Evolutionary conservation across 202 grass and related monocot species (phyloP), one percentile per base, ranked within the genome.

Genomic region (Sporobolus alterniflorus): DNA sequence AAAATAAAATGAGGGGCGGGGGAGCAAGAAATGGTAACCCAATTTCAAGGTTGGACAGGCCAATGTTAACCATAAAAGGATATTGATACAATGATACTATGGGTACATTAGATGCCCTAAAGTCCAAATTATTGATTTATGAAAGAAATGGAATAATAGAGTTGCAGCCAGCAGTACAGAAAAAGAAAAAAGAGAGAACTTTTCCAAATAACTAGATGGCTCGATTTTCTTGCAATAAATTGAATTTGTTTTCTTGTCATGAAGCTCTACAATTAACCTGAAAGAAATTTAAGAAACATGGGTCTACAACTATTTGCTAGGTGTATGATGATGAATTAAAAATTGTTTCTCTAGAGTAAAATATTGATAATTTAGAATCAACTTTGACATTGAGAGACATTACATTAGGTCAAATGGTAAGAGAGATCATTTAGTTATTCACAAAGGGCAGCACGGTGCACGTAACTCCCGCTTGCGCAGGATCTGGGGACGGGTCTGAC

Each of bases 11-110:
- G 25, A 22, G 32, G 2, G 25, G 59, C 49, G 2, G 26, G 6
- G 7, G 24, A 82, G 15, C 30, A 88, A 55, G 31, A 83, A 66
- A 41, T 68, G 49, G 18, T 80, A 51, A 75, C 1, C 7, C 40
- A 74, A 51, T 34, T 61, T 84, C 15, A 68, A 63, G 32, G 16
- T 0, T 21, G 51, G 16, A 77, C 26, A 76, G 25, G 50, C 33
- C 46, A 49, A 33, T 29, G 55, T 49, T 69, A 46, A 55, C 25
- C n/a, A 21, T 1, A 33, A 77, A 28, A 57, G 29, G 30, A 34
- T 8, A 59, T 36, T 11, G 4, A 68, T 63, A 25, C 11, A 17
- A 36, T 10, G 9, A 25, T 62, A 62, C 9, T 17, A 33, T 10
- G 22, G 34, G 50, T 73, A 17, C 14, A 62, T 18, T 62, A 54